Evolutionary conservation across 2,329 filamentous ascomycete species (phyloP), one percentile per base, ranked within the genome.

Genomic region (Trichoderma aggressivum): DNA sequence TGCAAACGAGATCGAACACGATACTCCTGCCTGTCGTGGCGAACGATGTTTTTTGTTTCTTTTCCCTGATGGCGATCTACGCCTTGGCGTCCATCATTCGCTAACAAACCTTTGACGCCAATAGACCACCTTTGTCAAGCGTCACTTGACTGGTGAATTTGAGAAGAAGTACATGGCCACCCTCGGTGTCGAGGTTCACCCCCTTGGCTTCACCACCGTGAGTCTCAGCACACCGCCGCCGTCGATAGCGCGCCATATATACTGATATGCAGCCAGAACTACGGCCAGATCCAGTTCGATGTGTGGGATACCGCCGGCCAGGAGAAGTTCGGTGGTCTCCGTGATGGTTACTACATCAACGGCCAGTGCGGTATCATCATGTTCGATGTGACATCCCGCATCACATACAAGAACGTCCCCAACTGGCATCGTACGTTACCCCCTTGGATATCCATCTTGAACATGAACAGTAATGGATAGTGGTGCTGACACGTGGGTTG

Each of bases 91-190:
- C 34, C 28, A 69, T 10, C 36, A 34, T 21, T 43, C 56, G 66
- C 66, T 69, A 60, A 69, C 66, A 36, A 26, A 18, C 14, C 43
- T 69, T 65, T 56, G 61, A 56, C 64, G 70, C 75, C 75, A 56
- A 72, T 81, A 99, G 96, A 99, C 96, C 83, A 99, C 96, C 82
- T 99, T 99, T 86, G 96, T 99, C 89, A 99, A 99, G 92, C 96
- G 96, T 82, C 96, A 99, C 87, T 90, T 98, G 90, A 99, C 96
- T 82, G 96, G 96, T 84, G 96, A 99, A 85, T 99, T 99, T 83
- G 96, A 99, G 88, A 99, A 99, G 92, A 99, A 98, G 89, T 99
- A 99, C 88, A 98, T 99, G 84, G 96, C 96, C 80, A 99, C 96
- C 73, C 93, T 99, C 76, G 96, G 96, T 92, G 96, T 99, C 83